Percentiles rank a stretch among this genome's conserved stretches.
These are phyloP conservation scores for Corchorus capsularis DNA, from an alignment of 345 rosid species.

Conservation along the genomic window DNA sequence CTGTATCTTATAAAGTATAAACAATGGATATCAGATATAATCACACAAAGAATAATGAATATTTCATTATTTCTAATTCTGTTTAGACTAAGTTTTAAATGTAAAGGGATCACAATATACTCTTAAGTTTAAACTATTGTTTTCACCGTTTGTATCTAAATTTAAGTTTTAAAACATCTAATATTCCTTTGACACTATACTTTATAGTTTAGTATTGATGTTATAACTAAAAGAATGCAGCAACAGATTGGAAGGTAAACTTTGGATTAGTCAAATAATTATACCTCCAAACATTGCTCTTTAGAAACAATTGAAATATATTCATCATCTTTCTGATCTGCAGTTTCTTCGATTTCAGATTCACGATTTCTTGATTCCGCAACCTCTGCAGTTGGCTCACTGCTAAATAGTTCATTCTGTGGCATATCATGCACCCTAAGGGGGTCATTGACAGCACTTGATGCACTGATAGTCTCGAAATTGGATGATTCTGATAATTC, in stretches of 20 bases:
- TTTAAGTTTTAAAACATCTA: neutral
- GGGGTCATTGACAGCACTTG: conserved; percentile 17
- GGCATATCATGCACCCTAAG: conserved; percentile 16
- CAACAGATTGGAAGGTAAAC: neutral
- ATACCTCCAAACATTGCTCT: conserved; percentile 48
- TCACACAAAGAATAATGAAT: neutral
- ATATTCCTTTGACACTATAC: neutral
- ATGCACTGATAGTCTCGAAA: conserved; percentile 20
- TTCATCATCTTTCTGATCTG: conserved; percentile 24
- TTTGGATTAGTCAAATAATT: conserved; percentile 10
- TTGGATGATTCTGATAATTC: conserved; percentile 33
- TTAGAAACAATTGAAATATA: conserved; percentile 16
- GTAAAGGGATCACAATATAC: neutral
- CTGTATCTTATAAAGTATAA: conserved; percentile 45
- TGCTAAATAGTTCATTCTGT: conserved; percentile 10
- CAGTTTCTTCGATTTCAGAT: conserved; percentile 28
- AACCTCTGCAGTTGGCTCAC: conserved; percentile 20
- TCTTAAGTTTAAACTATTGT: neutral
- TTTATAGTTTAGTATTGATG: neutral
- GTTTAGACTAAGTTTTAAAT: neutral
- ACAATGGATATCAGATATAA: conserved; percentile 19
- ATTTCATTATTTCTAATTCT: neutral
- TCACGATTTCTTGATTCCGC: conserved; percentile 18
- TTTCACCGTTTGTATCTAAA: neutral
- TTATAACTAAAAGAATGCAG: neutral